Evolutionary conservation across 371 early-diverging fungal species (phyloP), one percentile per base, ranked within the genome.

Genomic region (Chytridium lagenaria): DNA sequence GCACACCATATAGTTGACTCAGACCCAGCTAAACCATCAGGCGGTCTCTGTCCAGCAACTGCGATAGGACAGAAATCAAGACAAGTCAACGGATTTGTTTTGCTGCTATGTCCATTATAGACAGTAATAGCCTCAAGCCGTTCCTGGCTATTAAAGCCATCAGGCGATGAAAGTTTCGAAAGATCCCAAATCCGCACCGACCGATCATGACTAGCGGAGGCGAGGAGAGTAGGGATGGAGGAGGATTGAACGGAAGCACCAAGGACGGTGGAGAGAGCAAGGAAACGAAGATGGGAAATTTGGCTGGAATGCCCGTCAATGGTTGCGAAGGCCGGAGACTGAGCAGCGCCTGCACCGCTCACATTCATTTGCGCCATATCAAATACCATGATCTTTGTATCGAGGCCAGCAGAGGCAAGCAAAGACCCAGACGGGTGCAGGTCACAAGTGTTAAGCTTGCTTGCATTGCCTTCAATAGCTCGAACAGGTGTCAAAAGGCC

Each of bases 391-490:
- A 66, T 40, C 66, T 66, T 66, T 30, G 49, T 3, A 30, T 66
- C 66, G 5, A 66, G 44, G 2, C 66, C 66, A 2, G 44, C 66
- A 10, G 66, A 66, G 2, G 66, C 66, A 2, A 66, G 22, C 37
- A 66, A 5, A 15, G 66, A 40, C 28, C 66, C 66, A 7, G 44
- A 40, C 3, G 66, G 66, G 28, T 66, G 44, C 16, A 66, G 2
- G 22, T 44, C 66, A 66, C 66, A 40, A 16, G 66, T 44, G 30
- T 66, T 66, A 2, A 66, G 44, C 44, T 66, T 66, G 28, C 40
- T 66, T 22, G 49, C 28, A 37, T 66, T 40, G 23, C 66, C 66
- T 30, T 66, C 66, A 23, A 44, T 2, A 2, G 39, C n/a, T 19
- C 44, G 23, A 38, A 66, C 40, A 2, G 66, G 66, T 3, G 66